Evolutionary conservation across 108 stramenopile species (phyloP).

Genomic region (Stephanodiscus minutulus): DNA sequence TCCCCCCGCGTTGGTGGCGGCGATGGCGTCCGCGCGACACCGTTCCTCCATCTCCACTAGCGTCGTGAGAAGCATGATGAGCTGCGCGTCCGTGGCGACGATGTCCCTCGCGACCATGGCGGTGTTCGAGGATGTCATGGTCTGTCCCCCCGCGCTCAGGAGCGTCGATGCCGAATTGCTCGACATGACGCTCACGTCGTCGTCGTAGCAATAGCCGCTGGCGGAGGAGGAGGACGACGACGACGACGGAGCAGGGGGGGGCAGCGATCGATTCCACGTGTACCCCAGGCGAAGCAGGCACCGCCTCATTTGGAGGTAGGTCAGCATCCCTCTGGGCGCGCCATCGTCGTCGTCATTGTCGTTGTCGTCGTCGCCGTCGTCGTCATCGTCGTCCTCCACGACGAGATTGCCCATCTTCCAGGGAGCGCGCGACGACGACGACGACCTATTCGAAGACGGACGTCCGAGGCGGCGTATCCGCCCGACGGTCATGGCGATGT

Average conservation of each 20-base stretch:
- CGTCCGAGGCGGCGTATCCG: conserved; percentile 32
- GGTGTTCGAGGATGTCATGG: conserved; percentile 4
- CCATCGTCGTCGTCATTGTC: conserved; percentile 4
- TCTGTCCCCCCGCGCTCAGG: conserved; percentile 12
- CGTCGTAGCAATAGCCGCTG: conserved; percentile 20
- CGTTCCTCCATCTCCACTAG: conserved; percentile 45
- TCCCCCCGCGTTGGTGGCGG: too few species aligned
- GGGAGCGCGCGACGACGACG: too few species aligned
- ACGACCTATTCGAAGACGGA: too few species aligned
- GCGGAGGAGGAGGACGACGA: background rate
- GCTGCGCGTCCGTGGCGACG: conserved; percentile 43
- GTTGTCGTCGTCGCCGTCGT: background rate
- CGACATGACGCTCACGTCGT: conserved; percentile 33
- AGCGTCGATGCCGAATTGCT: conserved; percentile 31
- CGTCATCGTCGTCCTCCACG: background rate
- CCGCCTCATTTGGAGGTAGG: conserved; percentile 43
- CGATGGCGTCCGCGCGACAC: conserved; percentile 9
- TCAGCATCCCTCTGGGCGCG: conserved; percentile 34
- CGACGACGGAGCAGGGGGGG: background rate
- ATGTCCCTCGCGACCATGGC: conserved; percentile 24
- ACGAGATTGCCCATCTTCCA: background rate
- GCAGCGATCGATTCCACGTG: conserved; percentile 43
- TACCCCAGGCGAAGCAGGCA: conserved; percentile 44
- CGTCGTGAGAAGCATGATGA: conserved; percentile 46
- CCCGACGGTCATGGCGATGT: conserved; percentile 29